Base-by-base conservation (phyloP, 768 basidiomycete genomes). In the Nidula microcarpa region DNA sequence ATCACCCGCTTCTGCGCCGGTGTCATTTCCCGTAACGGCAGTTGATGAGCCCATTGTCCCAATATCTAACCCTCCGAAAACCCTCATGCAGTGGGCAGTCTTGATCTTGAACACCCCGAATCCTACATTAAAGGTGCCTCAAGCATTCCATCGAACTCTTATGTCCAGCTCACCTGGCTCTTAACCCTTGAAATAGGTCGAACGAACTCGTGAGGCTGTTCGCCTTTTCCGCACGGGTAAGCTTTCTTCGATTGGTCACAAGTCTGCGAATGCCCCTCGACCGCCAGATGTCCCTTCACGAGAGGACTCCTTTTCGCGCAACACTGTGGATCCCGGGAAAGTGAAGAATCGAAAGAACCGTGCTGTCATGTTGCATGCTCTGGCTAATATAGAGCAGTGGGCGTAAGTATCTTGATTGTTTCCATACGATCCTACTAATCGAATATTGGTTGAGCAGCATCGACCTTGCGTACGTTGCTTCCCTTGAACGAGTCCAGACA, bases 351-450 rank as follows among this genome's bases (percentile, higher is more conserved):
- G 84, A 44, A 85, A 83, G 67, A 89, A 80, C 56, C 69, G 85
- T 23, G 82, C 85, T 0, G 80, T 83, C 10, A 89, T 91, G 86
- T 68, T 92, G 6, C 91, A 91, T 66, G 87, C 90, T 1, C 68
- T 92, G 1, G 90, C 90, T 0, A 91, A 91, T 62, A 90, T 94
- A 50, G 90, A 92, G 60, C 90, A 91, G 65, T 94, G 89, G 87
- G 91, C 91, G 80, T 88, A 58, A 79, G 87, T 84, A 47, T 43
- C 14, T 16, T n/a, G 18, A 13, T 30, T 23, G 8, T 13, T 16
- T 16, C 11, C 37, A 39, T 18, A 36, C 49, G 39, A 5, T 2
- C 23, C 23, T 30, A 4, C 23, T 30, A 30, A 30, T 30, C 23
- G 23, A 30, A 30, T 30, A 30, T 30, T 30, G 23, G 23, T 30